phyloP scores from a whole-genome alignment of 305 asterid genomes.

The Rubia tinctorum region DNA sequence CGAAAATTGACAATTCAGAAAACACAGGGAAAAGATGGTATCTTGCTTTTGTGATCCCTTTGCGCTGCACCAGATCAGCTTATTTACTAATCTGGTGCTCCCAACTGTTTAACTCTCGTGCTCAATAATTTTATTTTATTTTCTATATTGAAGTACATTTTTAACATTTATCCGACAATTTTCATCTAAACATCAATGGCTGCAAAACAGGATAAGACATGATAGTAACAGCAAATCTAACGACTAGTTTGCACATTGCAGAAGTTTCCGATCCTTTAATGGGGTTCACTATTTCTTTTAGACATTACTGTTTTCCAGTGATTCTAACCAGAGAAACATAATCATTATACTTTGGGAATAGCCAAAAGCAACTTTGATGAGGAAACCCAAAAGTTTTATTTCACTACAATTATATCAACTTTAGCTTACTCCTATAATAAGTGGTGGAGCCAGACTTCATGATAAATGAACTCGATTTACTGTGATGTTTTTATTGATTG shows the following conservation, averaged over 20 bases:
- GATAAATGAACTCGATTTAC: too few relatives aligned
- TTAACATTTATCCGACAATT: background rate
- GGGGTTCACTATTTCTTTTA: background rate
- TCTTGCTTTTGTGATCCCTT: background rate
- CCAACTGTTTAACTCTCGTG: background rate
- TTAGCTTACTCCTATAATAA: too few relatives aligned
- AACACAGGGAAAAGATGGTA: background rate
- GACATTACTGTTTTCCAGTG: background rate
- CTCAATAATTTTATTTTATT: background rate
- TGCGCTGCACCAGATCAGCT: background rate
- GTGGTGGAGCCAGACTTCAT: too few relatives aligned
- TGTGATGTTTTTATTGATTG: background rate
- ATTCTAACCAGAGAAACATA: background rate
- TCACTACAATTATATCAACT: too few relatives aligned
- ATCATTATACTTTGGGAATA: background rate
- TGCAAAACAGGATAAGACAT: background rate
- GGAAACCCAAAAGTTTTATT: too few relatives aligned
- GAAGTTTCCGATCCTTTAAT: background rate
- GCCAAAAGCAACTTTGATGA: background rate
- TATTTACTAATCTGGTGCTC: background rate
- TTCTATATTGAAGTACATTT: background rate
- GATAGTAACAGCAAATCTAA: too few relatives aligned
- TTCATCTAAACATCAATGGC: background rate
- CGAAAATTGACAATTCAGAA: background rate
- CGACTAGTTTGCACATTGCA: background rate